Percentiles rank a stretch among this genome's conserved stretches.
phyloP scores from a whole-genome alignment of 2,329 filamentous ascomycete species.

The Penicillium aurantiogriseum region DNA sequence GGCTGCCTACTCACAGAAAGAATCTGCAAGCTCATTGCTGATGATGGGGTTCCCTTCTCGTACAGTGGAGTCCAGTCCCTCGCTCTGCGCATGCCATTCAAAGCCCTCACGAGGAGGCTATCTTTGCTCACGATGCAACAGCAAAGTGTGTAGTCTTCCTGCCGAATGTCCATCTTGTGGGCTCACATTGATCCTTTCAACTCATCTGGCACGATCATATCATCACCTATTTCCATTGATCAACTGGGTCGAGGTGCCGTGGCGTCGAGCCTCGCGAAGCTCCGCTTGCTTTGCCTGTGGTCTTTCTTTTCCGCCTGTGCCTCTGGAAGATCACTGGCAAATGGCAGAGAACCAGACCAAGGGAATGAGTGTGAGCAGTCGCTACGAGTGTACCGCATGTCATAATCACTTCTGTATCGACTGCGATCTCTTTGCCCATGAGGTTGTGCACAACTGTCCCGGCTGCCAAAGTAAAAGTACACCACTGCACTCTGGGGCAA shows the following conservation, averaged over 20 bases:
- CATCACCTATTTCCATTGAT: slow-evolving; percentile 87
- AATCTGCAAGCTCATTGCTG: slow-evolving; percentile 59
- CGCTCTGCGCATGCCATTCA: slow-evolving; percentile 88
- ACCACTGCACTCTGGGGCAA: slow-evolving; percentile 4
- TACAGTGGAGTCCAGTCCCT: slow-evolving; percentile 68
- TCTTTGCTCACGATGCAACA: slow-evolving; percentile 80
- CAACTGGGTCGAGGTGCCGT: slow-evolving; percentile 88
- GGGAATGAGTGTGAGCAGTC: slow-evolving; percentile 77
- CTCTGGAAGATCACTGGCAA: slow-evolving; percentile 39
- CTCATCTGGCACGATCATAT: slow-evolving; percentile 87
- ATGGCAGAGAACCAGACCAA: slow-evolving; percentile 46
- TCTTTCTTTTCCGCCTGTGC: slow-evolving; percentile 62
- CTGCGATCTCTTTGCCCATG: slow-evolving; percentile 93
- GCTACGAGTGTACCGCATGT: slow-evolving; percentile 89
- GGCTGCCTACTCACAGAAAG: slow-evolving; percentile 65
- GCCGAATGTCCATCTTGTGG: slow-evolving; percentile 89
- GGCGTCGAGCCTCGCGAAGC: slow-evolving; percentile 65
- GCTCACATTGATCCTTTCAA: slow-evolving; percentile 89
- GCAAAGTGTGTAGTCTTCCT: slow-evolving; percentile 86
- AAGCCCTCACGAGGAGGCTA: slow-evolving; percentile 81
- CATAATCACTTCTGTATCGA: slow-evolving; percentile 93
- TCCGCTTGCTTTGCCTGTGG: slow-evolving; percentile 77
- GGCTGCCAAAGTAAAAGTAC: slow-evolving; percentile 64
- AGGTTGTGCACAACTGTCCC: slow-evolving; percentile 92
- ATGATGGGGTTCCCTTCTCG: slow-evolving; percentile 98